phyloP scores from a whole-genome alignment of 2,329 filamentous ascomycete genomes.

The Nemania abortiva region DNA sequence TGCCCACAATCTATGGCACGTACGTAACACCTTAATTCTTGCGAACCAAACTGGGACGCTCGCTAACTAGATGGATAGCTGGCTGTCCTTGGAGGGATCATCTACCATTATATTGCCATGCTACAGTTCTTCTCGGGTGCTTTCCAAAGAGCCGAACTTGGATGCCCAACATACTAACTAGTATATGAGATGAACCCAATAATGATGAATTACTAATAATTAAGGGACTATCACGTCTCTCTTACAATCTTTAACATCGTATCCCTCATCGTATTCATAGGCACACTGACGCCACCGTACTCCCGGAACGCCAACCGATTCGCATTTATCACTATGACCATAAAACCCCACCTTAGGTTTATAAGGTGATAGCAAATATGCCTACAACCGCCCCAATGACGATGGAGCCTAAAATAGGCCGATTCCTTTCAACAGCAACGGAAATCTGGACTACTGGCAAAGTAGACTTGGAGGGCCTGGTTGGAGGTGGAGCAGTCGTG shows the following conservation, averaged over 20 bases:
- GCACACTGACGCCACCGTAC: neutral
- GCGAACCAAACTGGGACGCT: constrained; percentile 87
- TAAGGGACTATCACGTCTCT: neutral
- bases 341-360: constrained; percentile 1
- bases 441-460: constrained; percentile 42
- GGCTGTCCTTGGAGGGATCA: constrained; percentile 91
- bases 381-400: constrained; percentile 30
- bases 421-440: constrained; percentile 28
- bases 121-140: constrained; percentile 89
- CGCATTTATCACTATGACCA: neutral
- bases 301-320: neutral
- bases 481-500: constrained; percentile 23
- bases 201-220: constrained; percentile 22
- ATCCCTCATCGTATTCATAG: neutral
- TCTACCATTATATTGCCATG: constrained; percentile 98
- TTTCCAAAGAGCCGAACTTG: constrained; percentile 74
- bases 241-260: neutral
- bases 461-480: constrained; percentile 34
- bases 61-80: constrained; percentile 95
- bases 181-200: neutral
- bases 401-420: constrained; percentile 19
- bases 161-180: constrained; percentile 65
- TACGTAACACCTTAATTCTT: constrained; percentile 73
- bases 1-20: constrained; percentile 97
- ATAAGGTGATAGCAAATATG: constrained; percentile 37